Base-by-base conservation (phyloP, 176 grass and related monocot genomes). In the Rhynchospora breviuscula region DNA sequence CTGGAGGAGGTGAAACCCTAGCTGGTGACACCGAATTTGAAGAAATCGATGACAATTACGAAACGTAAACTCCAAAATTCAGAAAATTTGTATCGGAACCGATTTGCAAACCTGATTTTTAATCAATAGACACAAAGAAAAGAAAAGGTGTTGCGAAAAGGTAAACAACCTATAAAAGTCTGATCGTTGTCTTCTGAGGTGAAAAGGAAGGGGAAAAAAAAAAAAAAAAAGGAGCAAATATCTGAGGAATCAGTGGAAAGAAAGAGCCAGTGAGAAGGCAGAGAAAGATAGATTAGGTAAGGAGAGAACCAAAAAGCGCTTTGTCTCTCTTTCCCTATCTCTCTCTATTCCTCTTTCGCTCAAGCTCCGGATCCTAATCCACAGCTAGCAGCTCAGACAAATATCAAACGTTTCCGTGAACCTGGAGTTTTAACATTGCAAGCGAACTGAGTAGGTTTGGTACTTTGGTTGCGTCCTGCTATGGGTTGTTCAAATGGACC, bases 291-390 rank as follows among this genome's bases (percentile, higher is more conserved):
- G 63, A 80, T 52, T 63, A 46, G 59, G 13, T 14, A 17, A 40
- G 29, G 25, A 48, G 46, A 67, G 19, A 60, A 52, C 52, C 47
- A 22, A 13, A 11, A 53, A 58, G 29, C 10, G 69, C 4, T 54
- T 69, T 19, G 1, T 1, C 31, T 51, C 21, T 10, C 9, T 83
- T 11, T 31, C 3, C 53, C 60, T 78, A 13, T 83, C n/a, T 74
- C 21, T 87, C 45, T 76, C 17, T 40, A 40, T 40, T 8, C 26
- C 49, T 67, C 63, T 75, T 26, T 84, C 21, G 7, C 13, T 12
- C 19, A 29, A 81, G 11, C 60, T 79, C 87, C 23, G 59, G 61
- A 84, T 63, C 75, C 75, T 88, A 80, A 88, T 80, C 82, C 87
- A 23, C 52, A 33, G 29, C 44, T 19, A 57, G 7, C 22, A 76